phyloP scores from a whole-genome alignment of 2,329 filamentous ascomycete genomes.

The Talaromyces sp. region DNA sequence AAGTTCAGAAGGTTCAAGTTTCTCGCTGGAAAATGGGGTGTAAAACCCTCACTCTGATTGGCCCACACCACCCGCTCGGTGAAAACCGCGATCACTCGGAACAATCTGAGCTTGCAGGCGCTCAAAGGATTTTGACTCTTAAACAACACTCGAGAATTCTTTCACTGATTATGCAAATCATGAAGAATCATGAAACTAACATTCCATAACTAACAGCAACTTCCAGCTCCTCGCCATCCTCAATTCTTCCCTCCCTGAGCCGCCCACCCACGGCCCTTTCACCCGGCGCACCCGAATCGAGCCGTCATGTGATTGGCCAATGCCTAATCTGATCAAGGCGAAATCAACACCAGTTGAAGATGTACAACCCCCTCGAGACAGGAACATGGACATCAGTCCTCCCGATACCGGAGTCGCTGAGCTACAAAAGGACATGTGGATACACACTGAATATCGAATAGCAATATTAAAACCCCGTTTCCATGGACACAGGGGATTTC shows the following conservation, averaged over 20 bases:
- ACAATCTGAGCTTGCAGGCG: constrained; percentile 1
- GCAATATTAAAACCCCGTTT: too few relatives aligned
- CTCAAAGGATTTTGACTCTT: too few relatives aligned
- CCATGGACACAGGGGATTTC: too few relatives aligned
- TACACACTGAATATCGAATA: too few relatives aligned
- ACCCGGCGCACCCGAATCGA: constrained; percentile 8
- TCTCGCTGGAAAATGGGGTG: constrained; percentile 39
- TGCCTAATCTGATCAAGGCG: not conserved
- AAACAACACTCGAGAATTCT: too few relatives aligned
- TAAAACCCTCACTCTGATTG: constrained; percentile 44
- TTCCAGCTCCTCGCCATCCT: not conserved
- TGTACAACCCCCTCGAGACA: too few relatives aligned
- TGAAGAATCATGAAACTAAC: too few relatives aligned
- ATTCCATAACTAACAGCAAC: not conserved
- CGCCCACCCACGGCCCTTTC: not conserved
- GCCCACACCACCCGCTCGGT: constrained; percentile 36
- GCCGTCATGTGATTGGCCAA: constrained; percentile 5
- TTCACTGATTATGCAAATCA: too few relatives aligned
- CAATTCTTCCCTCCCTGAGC: not conserved
- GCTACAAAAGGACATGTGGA: too few relatives aligned
- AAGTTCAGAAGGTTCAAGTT: constrained; percentile 37
- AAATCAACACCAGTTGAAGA: not conserved
- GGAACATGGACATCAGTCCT: too few relatives aligned
- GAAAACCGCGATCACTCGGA: constrained; percentile 43
- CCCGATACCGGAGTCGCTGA: too few relatives aligned